Evolutionary conservation across 2,329 filamentous ascomycete genomes (phyloP), one percentile per base, ranked within the genome.

Genomic region (Hymenotorrendiella dingleyae): DNA sequence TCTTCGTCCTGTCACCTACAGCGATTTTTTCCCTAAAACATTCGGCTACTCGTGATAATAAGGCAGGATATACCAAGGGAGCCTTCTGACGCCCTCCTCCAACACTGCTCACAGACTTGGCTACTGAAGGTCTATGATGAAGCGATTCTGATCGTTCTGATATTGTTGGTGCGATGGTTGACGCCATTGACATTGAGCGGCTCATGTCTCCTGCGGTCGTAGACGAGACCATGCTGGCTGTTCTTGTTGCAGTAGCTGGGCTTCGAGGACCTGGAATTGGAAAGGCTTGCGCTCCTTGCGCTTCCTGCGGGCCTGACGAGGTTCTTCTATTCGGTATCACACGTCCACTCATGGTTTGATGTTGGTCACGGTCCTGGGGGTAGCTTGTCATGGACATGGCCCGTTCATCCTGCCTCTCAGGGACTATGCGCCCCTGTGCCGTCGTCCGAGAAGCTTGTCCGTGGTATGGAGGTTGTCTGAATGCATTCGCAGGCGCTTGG

Each of bases 351-450:
- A 91, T 94, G 5, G 90, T 96, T 65, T 96, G 91, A 63, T 93
- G 84, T 33, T 89, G 72, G 57, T 86, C 84, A 47, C 78, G 75
- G 54, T 94, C 87, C 41, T 84, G 74, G 3, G 82, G 74, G 54
- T 88, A 86, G 8, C 86, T 87, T 4, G 84, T 93, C 83, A 98
- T 84, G 34, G 91, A 95, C 93, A 97, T 97, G 50, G 93, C 82
- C 45, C 93, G 80, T 64, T 97, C 91, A 57, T 94, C 87, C 48
- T 90, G 85, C 41, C 91, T 81, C 61, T 96, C 90, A 1, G 93
- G 93, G 7, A 98, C 89, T 26, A 93, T 73, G 47, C 93, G 79
- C 23, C 93, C 93, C 62, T 96, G 90, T 7, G 90, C 87, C 3
- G 93, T 98, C 36, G 88, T 94, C 48, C 84, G 76, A 2, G 88